Conservation (phyloP, 1,284 basidiomycete species). For the Xerocomus amazonicus region DNA sequence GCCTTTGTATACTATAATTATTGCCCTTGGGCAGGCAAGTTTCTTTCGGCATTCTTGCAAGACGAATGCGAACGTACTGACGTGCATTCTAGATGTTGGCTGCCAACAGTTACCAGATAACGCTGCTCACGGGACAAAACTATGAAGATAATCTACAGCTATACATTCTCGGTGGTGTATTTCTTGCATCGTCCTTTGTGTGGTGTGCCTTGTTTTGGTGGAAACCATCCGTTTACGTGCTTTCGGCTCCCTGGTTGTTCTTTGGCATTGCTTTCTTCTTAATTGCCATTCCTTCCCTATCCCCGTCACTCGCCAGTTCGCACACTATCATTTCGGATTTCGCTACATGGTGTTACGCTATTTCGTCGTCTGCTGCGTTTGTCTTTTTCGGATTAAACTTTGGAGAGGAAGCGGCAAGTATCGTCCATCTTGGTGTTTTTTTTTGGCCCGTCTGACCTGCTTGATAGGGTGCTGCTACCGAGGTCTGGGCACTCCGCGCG, state of each 20-base stretch:
- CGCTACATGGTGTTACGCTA: constrained; percentile 87
- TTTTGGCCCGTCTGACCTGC: constrained; percentile 10
- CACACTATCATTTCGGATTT: constrained; percentile 68
- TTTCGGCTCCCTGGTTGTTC: constrained; percentile 85
- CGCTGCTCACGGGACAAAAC: constrained; percentile 80
- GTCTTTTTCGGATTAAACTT: constrained; percentile 93
- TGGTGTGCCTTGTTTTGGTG: constrained; percentile 91
- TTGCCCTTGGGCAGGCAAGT: constrained; percentile 76
- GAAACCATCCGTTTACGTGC: constrained; percentile 83
- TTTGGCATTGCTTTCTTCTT: constrained; percentile 87
- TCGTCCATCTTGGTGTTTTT: background rate
- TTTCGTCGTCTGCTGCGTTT: constrained; percentile 87
- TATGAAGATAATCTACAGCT: constrained; percentile 78
- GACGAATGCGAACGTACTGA: constrained; percentile 1
- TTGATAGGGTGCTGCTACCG: constrained; percentile 77
- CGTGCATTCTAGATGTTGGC: constrained; percentile 58
- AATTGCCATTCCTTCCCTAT: constrained; percentile 81
- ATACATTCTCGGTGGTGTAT: constrained; percentile 86
- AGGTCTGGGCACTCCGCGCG: constrained; percentile 86
- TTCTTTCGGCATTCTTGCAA: constrained; percentile 5
- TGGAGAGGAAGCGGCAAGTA: constrained; percentile 84
- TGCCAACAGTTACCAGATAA: constrained; percentile 94
- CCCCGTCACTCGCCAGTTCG: constrained; percentile 55
- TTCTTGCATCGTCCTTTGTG: constrained; percentile 77
- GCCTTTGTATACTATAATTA: constrained; percentile 88